These are phyloP conservation scores for Coprinellus aureogranulatus DNA, from an alignment of 768 basidiomycete genomes.

Conservation along the genomic window DNA sequence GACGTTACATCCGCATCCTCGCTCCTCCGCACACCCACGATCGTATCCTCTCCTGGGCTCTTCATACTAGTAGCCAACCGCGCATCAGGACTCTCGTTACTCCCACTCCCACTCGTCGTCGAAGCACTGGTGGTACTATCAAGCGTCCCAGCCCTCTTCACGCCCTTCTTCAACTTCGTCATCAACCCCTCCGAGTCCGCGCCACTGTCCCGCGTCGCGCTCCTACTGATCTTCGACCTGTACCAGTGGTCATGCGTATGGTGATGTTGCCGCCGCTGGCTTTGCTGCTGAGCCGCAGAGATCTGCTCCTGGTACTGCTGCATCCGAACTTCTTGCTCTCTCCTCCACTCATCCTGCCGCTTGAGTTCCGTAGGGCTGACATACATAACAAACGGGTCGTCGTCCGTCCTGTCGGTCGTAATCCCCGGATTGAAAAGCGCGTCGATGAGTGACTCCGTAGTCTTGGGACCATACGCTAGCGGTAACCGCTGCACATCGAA, in stretches of 20 bases:
- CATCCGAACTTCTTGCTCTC: neutral
- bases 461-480: constrained; percentile 53
- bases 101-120: constrained; percentile 10
- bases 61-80: neutral
- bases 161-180: neutral
- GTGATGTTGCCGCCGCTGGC: neutral
- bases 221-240: neutral
- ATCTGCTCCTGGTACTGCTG: neutral
- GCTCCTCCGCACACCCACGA: constrained; percentile 6
- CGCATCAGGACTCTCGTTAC: neutral
- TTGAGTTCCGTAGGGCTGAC: constrained; percentile 12
- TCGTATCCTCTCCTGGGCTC: constrained; percentile 10
- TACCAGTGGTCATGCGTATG: neutral
- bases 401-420: constrained; percentile 36
- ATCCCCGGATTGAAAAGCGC: constrained; percentile 74
- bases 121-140: constrained; percentile 3
- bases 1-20: neutral
- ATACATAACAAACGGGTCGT: constrained; percentile 44
- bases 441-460: constrained; percentile 74
- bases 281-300: neutral
- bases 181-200: neutral
- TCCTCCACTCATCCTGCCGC: neutral
- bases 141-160: neutral
- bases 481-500: constrained; percentile 48
- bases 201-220: neutral